phyloP scores from a whole-genome alignment of 1,139 yeast genomes.

The Fermentozyma sake region DNA sequence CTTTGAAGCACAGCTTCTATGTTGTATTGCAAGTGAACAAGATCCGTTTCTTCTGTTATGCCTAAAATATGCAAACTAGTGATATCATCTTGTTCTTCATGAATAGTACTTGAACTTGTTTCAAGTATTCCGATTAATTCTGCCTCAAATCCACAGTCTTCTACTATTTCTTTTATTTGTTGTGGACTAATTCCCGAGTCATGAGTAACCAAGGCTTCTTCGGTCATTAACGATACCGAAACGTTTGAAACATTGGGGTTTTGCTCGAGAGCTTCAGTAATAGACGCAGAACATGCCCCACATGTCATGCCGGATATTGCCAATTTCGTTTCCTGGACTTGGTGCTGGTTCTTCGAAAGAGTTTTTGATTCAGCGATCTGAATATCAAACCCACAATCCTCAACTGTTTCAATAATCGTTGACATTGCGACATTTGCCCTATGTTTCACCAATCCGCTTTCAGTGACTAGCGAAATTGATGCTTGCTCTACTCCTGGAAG shows the following conservation, averaged over 20 bases:
- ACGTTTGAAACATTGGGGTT: conserved; percentile 28
- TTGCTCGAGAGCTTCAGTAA: conserved; percentile 24
- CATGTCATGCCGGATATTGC: conserved; percentile 34
- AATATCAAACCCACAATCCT: conserved; percentile 77
- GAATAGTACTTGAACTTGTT: conserved; percentile 5
- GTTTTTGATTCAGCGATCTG: conserved; percentile 10
- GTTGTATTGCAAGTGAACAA: conserved; percentile 30
- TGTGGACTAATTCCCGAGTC: conserved; percentile 7
- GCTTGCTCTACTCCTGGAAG: conserved; percentile 48
- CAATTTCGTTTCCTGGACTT: conserved; percentile 7
- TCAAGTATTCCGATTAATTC: no score
- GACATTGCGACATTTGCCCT: conserved; percentile 25
- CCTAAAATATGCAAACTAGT: conserved; percentile 33
- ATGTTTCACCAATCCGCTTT: conserved; percentile 59
- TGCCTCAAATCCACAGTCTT: conserved; percentile 41
- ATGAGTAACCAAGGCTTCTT: conserved; percentile 28
- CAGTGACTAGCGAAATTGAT: conserved; percentile 69
- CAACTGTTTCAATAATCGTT: conserved; percentile 46
- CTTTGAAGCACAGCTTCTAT: conserved; percentile 36
- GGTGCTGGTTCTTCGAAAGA: not conserved
- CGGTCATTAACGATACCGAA: conserved; percentile 34
- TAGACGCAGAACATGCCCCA: conserved; percentile 40
- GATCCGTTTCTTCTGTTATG: conserved; percentile 22
- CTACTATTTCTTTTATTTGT: conserved; percentile 21
- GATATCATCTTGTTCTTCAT: conserved; percentile 21